A percentile compares a stretch with the other conserved stretches of the same genome.
Evolutionary conservation across 371 early-diverging fungal genomes (phyloP).

Genomic region (Actinomortierella wolfii): DNA sequence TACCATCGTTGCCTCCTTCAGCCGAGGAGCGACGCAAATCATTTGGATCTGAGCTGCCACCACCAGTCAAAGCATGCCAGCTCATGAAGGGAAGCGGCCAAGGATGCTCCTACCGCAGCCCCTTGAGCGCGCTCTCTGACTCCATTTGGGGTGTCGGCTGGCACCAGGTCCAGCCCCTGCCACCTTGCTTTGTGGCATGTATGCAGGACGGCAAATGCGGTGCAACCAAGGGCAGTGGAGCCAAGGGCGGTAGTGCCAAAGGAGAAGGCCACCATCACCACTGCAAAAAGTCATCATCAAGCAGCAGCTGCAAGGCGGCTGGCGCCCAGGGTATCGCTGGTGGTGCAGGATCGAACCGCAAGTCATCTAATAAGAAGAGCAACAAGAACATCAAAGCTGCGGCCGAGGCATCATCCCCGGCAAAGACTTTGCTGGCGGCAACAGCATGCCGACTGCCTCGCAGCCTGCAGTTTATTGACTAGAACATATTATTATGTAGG

Average conservation of each 20-base stretch:
- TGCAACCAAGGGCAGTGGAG: constrained; percentile 21
- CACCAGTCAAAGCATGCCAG: constrained; percentile 9
- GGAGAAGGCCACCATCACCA: constrained; percentile 9
- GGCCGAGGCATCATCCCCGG: constrained; percentile 14
- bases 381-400: not conserved
- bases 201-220: constrained; percentile 20
- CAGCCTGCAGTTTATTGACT: constrained; percentile 44
- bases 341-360: not conserved
- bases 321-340: not conserved
- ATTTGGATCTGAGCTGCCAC: constrained; percentile 31
- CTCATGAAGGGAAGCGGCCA: not conserved
- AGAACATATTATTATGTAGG: not conserved
- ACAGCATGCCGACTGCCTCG: constrained; percentile 30
- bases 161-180: constrained; percentile 42
- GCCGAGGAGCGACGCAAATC: too few relatives aligned
- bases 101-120: not conserved
- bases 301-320: not conserved
- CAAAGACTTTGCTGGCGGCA: constrained; percentile 10
- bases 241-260: not conserved
- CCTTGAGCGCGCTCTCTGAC: constrained; percentile 13
- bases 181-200: constrained; percentile 35
- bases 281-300: not conserved
- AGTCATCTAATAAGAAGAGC: not conserved
- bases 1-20: too few relatives aligned
- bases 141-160: constrained; percentile 42